Percentiles rank a stretch among this genome's conserved stretches.
phyloP scores from a whole-genome alignment of 129 eudicot species.

The Sambucus nigra region DNA sequence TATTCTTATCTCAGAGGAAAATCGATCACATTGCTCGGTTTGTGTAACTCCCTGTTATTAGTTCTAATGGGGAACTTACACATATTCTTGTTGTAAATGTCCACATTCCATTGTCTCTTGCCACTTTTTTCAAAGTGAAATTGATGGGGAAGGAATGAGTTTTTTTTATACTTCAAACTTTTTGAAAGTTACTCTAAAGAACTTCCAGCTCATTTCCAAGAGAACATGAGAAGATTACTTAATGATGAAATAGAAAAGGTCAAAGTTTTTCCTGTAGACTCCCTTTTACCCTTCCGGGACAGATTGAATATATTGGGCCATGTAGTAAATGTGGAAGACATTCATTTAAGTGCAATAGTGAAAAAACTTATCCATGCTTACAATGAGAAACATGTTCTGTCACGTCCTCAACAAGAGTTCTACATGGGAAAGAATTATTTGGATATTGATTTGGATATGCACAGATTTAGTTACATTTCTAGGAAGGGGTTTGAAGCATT shows the following conservation, averaged over 20 bases:
- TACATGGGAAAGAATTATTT: conserved; percentile 79
- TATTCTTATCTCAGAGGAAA: conserved; percentile 67
- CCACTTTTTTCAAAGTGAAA: conserved; percentile 74
- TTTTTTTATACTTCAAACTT: conserved; percentile 65
- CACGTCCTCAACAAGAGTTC: conserved; percentile 98
- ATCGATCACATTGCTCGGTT: conserved; percentile 76
- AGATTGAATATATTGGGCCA: conserved; percentile 91
- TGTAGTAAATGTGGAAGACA: conserved; percentile 79
- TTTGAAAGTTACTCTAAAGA: conserved; percentile 69
- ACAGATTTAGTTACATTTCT: conserved; percentile 83
- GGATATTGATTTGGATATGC: conserved; percentile 93
- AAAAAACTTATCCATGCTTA: conserved; percentile 89
- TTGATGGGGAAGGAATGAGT: conserved; percentile 85
- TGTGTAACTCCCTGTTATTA: conserved; percentile 62
- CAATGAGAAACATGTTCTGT: conserved; percentile 95
- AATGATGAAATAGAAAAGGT: conserved; percentile 83
- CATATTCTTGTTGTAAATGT: conserved; percentile 84
- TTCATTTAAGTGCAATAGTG: conserved; percentile 71
- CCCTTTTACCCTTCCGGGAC: conserved; percentile 68
- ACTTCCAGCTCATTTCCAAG: conserved; percentile 62
- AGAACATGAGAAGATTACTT: conserved; percentile 50
- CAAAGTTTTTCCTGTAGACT: conserved; percentile 67
- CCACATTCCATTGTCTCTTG: conserved; percentile 85
- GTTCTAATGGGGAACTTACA: conserved; percentile 63
- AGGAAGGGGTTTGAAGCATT: conserved; percentile 88